phyloP scores from a whole-genome alignment of 73 alveolate species.

The Diophrys sp. region DNA sequence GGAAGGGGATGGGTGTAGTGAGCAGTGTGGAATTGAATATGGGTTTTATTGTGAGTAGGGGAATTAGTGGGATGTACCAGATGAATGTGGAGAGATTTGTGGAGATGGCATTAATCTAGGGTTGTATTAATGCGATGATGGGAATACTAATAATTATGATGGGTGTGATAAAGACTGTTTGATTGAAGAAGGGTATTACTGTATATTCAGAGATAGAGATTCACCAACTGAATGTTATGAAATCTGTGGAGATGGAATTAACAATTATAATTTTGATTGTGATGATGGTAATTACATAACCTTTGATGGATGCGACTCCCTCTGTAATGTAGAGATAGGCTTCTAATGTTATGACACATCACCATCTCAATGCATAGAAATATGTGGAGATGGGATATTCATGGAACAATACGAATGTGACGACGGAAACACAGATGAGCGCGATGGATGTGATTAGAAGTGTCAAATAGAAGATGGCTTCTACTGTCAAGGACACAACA shows the following conservation, averaged over 20 bases:
- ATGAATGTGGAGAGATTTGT: conserved; percentile 10
- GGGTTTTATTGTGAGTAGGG: conserved; percentile 14
- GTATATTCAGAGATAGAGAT: background rate
- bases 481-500: conserved; percentile 42
- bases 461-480: conserved; percentile 44
- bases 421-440: background rate
- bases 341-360: background rate
- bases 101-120: conserved; percentile 25
- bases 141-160: conserved; percentile 7
- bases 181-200: conserved; percentile 5
- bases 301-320: background rate
- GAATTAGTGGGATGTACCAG: background rate
- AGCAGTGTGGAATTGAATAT: conserved; percentile 30
- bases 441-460: background rate
- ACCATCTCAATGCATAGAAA: background rate
- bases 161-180: conserved; percentile 8
- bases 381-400: background rate
- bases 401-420: background rate
- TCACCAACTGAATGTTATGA: conserved; percentile 2
- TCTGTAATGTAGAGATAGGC: background rate
- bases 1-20: conserved; percentile 51
- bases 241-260: conserved; percentile 13
- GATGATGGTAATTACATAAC: background rate
- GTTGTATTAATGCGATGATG: conserved; percentile 21
- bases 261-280: background rate